These are phyloP conservation scores for Botrytis fabae DNA, from an alignment of 2,329 filamentous ascomycete species.

Conservation along the genomic window DNA sequence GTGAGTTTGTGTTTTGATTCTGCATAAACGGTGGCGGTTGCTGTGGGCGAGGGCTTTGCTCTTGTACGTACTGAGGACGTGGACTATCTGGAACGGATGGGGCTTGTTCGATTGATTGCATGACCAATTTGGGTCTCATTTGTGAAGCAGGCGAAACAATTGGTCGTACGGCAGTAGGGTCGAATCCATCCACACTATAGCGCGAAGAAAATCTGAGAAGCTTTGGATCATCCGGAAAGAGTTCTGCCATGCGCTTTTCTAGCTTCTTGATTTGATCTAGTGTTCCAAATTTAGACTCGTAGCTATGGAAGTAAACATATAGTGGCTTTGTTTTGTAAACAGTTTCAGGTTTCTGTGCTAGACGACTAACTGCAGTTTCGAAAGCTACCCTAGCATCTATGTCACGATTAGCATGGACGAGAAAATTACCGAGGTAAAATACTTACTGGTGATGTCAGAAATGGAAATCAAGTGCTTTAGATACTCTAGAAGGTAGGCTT, in stretches of 20 bases:
- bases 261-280: constrained; percentile 86
- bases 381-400: constrained; percentile 92
- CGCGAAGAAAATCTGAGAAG: constrained; percentile 74
- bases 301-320: constrained; percentile 90
- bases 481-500: constrained; percentile 91
- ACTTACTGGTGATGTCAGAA: constrained; percentile 90
- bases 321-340: constrained; percentile 77
- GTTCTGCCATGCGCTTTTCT: constrained; percentile 86
- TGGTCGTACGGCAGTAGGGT: constrained; percentile 77
- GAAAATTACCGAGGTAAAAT: neutral
- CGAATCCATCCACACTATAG: constrained; percentile 72
- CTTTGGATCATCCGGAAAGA: constrained; percentile 86
- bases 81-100: constrained; percentile 45
- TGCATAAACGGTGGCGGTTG: constrained; percentile 37
- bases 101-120: constrained; percentile 56
- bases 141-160: constrained; percentile 82
- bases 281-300: constrained; percentile 93
- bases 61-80: constrained; percentile 37
- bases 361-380: constrained; percentile 84
- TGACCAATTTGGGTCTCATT: constrained; percentile 63
- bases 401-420: constrained; percentile 28
- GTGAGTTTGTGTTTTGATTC: constrained; percentile 39
- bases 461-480: constrained; percentile 90
- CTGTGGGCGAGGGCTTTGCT: constrained; percentile 38
- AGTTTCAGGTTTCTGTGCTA: constrained; percentile 75